Conservation (phyloP, 371 early-diverging fungal species). For the Mortierella sp. region DNA sequence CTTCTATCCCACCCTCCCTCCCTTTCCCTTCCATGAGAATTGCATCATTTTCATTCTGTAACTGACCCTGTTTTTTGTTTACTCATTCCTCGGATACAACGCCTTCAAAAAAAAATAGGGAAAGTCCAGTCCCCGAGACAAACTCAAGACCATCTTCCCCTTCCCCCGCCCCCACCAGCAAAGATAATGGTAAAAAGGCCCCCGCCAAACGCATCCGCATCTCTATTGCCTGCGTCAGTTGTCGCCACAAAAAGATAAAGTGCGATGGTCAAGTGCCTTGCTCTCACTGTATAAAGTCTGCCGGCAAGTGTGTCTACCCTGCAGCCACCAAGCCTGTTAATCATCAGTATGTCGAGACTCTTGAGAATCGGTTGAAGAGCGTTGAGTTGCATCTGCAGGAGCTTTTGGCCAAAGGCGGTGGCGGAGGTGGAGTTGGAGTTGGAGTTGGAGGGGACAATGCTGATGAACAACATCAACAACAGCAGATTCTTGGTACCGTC, state of each 20-base stretch:
- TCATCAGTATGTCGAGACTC: slow-evolving; percentile 52
- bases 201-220: slow-evolving; percentile 68
- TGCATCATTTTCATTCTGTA: neutral
- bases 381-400: slow-evolving; percentile 36
- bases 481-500: neutral
- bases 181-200: slow-evolving; percentile 14
- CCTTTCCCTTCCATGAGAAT: neutral
- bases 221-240: slow-evolving; percentile 72
- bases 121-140: neutral
- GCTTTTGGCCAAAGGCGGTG: slow-evolving; percentile 20
- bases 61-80: neutral
- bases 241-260: slow-evolving; percentile 72
- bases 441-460: neutral
- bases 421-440: neutral
- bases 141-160: slow-evolving; percentile 9
- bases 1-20: neutral
- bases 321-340: slow-evolving; percentile 47
- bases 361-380: slow-evolving; percentile 48
- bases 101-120: neutral
- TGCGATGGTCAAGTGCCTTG: slow-evolving; percentile 76
- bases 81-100: neutral
- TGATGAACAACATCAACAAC: neutral
- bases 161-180: slow-evolving; percentile 11
- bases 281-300: slow-evolving; percentile 67
- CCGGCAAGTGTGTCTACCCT: slow-evolving; percentile 64